Evolutionary conservation across 352 stramenopile genomes (phyloP), one percentile per base, ranked within the genome.

Genomic region (Thraustotheca clavata): DNA sequence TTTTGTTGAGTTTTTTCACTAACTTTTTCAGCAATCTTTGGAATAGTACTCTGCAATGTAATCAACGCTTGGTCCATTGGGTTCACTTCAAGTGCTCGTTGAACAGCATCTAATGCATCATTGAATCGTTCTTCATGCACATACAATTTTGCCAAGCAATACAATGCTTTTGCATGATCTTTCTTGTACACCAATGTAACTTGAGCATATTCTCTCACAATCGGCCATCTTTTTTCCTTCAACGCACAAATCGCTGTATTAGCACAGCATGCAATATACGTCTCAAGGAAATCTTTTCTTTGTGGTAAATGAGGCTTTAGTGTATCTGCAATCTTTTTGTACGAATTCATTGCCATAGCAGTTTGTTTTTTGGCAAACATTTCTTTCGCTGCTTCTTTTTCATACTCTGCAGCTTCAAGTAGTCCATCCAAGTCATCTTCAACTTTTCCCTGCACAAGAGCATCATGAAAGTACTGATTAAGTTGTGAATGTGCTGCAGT

Each of bases 181-280:
- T 74, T 41, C 9, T 88, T 69, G 1, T 86, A 75, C 0, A 59
- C 69, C 20, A 91, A 68, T 5, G 82, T 77, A n/a, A 86, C 83
- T 20, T 59, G 48, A 4, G 82, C 73, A 49, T 86, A 89, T 63
- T 85, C 69, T 0, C 73, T 75, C 29, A 89, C 77, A n/a, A 74
- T 14, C 9, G 79, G 73, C 8, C 71, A 46, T 33, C 86, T 71
- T 33, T 74, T 70, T 60, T 87, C 54, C 60, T 91, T 94, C 48
- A 94, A 73, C 11, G 71, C 82, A 46, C 84, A 94, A 31, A 94
- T 74, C 1, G 84, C 82, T 5, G 90, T 62, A 62, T 94, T 94
- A 66, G 70, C 79, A 59, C 84, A 91, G 12, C 88, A 69, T 50
- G 71, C 88, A 34, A 89, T 80, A 43, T 80, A 89, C 18, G 73